These are phyloP conservation scores for Lolium multiflorum DNA, from an alignment of 176 grass and related monocot species.

Conservation along the genomic window DNA sequence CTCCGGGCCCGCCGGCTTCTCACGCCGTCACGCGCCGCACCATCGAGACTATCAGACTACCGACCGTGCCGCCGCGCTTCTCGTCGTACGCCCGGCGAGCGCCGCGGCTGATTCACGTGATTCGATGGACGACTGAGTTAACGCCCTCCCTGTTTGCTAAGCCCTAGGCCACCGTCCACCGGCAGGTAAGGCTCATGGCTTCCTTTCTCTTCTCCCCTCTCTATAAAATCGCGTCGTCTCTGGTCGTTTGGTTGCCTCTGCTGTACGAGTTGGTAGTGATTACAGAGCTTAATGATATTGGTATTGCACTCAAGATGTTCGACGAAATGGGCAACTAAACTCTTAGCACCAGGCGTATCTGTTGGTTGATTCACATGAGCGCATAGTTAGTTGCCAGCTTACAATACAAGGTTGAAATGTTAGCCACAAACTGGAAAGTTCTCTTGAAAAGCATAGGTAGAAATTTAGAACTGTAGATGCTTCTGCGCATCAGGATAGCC, in stretches of 20 bases:
- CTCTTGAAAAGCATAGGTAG: neutral
- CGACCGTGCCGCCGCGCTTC: neutral
- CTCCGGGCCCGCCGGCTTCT: neutral
- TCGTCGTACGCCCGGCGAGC: neutral
- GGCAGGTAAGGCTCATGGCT: neutral
- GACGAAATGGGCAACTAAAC: slow-evolving; percentile 6
- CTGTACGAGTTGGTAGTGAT: no score
- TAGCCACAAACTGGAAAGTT: neutral
- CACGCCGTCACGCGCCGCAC: no score
- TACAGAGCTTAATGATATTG: neutral
- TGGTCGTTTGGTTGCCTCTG: no score
- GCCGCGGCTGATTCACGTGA: neutral
- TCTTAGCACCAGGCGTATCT: neutral
- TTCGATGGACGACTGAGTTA: neutral
- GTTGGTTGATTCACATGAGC: neutral
- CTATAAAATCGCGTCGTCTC: neutral
- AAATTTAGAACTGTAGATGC: neutral
- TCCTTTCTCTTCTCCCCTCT: neutral
- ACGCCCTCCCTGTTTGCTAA: neutral
- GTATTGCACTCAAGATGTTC: neutral
- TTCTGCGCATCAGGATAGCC: neutral
- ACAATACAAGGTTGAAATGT: neutral
- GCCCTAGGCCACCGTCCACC: neutral
- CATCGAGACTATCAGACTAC: no score
- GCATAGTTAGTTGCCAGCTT: neutral